phyloP scores from a whole-genome alignment of 129 eudicot genomes.

The Oenanthe sinensis region DNA sequence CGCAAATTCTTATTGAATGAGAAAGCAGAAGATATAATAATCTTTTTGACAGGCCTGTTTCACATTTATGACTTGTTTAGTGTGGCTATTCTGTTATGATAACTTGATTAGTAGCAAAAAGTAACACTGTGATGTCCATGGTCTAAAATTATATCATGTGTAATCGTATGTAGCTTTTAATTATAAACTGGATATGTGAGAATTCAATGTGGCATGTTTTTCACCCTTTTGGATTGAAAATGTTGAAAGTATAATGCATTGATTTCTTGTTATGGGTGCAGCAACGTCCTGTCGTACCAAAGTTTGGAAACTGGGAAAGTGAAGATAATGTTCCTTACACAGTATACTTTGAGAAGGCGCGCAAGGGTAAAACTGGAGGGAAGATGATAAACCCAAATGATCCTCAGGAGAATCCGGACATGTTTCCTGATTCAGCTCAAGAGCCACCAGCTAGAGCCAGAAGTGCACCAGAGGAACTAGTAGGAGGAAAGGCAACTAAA shows the following conservation, averaged over 20 bases:
- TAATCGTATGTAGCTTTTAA: background rate
- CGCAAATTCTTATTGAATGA: background rate
- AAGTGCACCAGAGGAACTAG: slow-evolving; percentile 32
- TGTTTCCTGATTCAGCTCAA: slow-evolving; percentile 38
- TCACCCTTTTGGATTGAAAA: background rate
- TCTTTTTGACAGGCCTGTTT: background rate
- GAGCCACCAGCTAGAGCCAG: slow-evolving; percentile 29
- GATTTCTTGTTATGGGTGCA: slow-evolving; percentile 3
- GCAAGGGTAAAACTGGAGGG: slow-evolving; percentile 60
- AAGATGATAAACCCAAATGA: slow-evolving; percentile 86
- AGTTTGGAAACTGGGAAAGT: slow-evolving; percentile 85
- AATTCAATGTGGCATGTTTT: background rate
- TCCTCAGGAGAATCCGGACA: slow-evolving; percentile 72
- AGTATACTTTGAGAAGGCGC: slow-evolving; percentile 73
- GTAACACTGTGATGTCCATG: background rate
- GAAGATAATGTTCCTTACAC: slow-evolving; percentile 74
- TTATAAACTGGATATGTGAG: background rate
- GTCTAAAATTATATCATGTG: background rate
- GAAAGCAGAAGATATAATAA: background rate
- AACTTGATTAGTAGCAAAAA: background rate
- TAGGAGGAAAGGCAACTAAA: slow-evolving; percentile 26
- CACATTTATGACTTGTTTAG: background rate
- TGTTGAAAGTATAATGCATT: background rate
- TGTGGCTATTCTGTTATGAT: background rate
- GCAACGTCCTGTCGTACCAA: slow-evolving; percentile 70